Conservation (phyloP, 805 yeast species). For the Ogataea methanolica region DNA sequence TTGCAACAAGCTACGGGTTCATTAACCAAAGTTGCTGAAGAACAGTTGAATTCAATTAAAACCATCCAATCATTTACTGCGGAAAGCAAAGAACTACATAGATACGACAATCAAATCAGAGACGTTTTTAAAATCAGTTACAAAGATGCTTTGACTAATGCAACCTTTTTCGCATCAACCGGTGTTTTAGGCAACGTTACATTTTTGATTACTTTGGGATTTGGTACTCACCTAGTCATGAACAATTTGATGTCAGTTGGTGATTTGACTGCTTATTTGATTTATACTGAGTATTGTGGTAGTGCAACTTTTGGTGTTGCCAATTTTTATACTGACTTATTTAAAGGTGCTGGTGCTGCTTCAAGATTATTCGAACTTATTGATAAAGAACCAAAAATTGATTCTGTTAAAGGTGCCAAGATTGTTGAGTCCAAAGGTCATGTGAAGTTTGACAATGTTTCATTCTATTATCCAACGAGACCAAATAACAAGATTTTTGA, state of each 20-base stretch:
- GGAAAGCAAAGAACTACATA: conserved; percentile 70
- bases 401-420: conserved; percentile 57
- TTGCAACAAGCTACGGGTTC: conserved; percentile 85
- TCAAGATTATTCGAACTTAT: conserved; percentile 83
- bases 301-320: conserved; percentile 88
- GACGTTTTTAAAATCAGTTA: conserved; percentile 65
- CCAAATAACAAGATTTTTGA: conserved; percentile 65
- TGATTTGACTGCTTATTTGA: conserved; percentile 86
- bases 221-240: conserved; percentile 78
- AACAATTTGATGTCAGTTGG: conserved; percentile 76
- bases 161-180: conserved; percentile 73
- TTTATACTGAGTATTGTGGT: conserved; percentile 94
- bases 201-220: conserved; percentile 65
- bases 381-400: conserved; percentile 73
- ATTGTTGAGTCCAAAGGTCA: conserved; percentile 43
- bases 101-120: conserved; percentile 69
- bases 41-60: conserved; percentile 76
- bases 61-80: conserved; percentile 92
- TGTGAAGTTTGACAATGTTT: conserved; percentile 62
- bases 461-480: conserved; percentile 83
- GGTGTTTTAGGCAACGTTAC: conserved; percentile 82
- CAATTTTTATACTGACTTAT: conserved; percentile 85
- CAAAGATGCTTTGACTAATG: conserved; percentile 77
- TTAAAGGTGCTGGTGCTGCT: conserved; percentile 98
- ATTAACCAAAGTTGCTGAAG: conserved; percentile 87